Conservation (phyloP, 1,284 basidiomycete genomes). For the Leccinum laetum region DNA sequence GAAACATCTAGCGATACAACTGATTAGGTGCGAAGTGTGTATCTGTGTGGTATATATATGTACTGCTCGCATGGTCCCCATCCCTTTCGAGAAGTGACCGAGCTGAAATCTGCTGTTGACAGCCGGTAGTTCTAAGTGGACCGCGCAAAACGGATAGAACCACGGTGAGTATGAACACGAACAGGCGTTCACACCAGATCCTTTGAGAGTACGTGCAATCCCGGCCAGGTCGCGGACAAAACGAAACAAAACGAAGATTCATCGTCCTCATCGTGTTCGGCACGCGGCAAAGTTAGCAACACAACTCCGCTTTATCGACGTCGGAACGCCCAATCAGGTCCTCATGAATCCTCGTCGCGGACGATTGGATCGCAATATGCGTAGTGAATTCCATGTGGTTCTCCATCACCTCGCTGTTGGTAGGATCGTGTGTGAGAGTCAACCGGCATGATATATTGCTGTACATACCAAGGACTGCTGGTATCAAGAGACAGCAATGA, state of each 20-base stretch:
- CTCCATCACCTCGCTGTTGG: background rate
- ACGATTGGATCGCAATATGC: constrained; percentile 9
- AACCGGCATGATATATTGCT: background rate
- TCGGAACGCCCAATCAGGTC: background rate
- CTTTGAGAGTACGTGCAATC: background rate
- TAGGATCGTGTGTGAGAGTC: background rate
- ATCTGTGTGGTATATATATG: background rate
- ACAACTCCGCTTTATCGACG: background rate
- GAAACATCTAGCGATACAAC: background rate
- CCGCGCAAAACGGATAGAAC: background rate
- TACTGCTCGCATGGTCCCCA: background rate
- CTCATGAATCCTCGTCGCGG: background rate
- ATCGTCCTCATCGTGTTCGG: background rate
- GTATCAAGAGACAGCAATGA: constrained; percentile 6
- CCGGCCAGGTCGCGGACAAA: background rate
- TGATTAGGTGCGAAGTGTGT: background rate
- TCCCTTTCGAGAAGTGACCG: background rate
- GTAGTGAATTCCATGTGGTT: constrained; percentile 13
- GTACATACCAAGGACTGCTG: constrained; percentile 6
- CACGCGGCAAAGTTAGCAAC: background rate
- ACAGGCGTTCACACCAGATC: background rate
- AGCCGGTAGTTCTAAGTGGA: background rate
- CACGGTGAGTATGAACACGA: background rate
- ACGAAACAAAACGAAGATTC: background rate
- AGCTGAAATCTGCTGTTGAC: background rate